Base-by-base conservation (phyloP, 2,329 filamentous ascomycete species). In the Diplodia corticola region DNA sequence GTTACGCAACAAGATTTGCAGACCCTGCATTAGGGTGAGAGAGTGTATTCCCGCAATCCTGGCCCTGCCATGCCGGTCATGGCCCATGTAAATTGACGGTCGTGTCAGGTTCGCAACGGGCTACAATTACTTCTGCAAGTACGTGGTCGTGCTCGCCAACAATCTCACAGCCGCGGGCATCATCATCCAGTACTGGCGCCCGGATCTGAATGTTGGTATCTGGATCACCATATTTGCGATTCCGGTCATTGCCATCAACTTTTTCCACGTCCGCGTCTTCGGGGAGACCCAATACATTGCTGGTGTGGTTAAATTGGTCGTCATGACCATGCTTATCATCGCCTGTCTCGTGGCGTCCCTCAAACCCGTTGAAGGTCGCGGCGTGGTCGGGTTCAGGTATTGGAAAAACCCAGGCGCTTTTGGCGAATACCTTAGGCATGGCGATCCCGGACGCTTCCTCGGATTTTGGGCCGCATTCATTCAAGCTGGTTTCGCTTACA, bases 261-360 rank as follows among this genome's bases (percentile, higher is more conserved):
- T 91, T 73, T 76, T 93, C 40, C 89, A 90, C 1, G 86, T 93
- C 51, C 84, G 85, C 60, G 86, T 87, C 70, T 93, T 91, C 70
- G 91, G 90, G 40, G 89, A 93, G 73, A 81, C 91, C 30, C 91
- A 94, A 75, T 91, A 93, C 78, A 92, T 88, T 85, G 88, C 93
- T 70, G 88, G 89, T 4, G 86, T 83, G 66, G 86, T 94, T 81
- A 94, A 94, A 77, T 28, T 64, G 17, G 88, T 93, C 64, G 71
- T 92, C 61, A 91, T 90, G 40, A 86, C 93, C 35, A 64, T 91
- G 48, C 90, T 89, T 48, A 91, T 66, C 20, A 40, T 60, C 80
- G 88, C 93, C 73, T 91, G 93, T 71, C 50, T 65, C 3, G 51
- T 55, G 15, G 44, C 20, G 2, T 57, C 63, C 9, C 51, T 93